Base-by-base conservation (phyloP, 1,139 yeast genomes). In the Nakaseomyces glabratus region DNA sequence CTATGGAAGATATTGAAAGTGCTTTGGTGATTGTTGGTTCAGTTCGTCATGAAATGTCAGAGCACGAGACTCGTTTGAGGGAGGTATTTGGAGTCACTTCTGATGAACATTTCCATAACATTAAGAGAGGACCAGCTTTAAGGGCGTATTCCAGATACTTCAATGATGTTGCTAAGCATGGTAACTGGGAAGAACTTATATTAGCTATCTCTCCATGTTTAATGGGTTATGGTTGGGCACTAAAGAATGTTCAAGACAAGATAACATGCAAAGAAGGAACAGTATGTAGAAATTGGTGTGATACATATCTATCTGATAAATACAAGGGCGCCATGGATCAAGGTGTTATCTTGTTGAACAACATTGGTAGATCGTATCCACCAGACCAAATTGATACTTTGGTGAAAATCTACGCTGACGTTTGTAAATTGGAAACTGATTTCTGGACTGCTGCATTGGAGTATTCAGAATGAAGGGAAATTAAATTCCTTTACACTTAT, bases 141-240 rank as follows among this genome's bases (percentile, higher is more conserved):
- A 48, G 57, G 15, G 68, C 67, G 1, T 82, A 82, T 52, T 71
- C 82, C 24, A 62, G 76, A 29, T 81, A 74, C 45, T 62, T 82
- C 39, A 51, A 68, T 28, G 65, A 70, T 23, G 59, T 76, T 6
- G 79, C 80, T 2, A 58, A 61, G 21, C 60, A 56, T 26, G 65
- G 68, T 12, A 80, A 77, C 50, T 80, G 76, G 69, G 56, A 77
- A 24, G 82, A 78, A 16, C 67, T 79, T 34, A 72, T 73, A 41
- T 69, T 76, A 5, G 82, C 93, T 0, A 58, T 82, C 35, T 71
- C 86, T 2, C 93, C 95, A 0, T 82, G 94, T 55, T 60, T 81
- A 28, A 71, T 77, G 52, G 95, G 94, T 1, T 81, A 80, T 53
- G 70, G 70, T 24, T 69, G 72, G 38, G 73, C 71, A 4, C 39